Base-by-base conservation (phyloP, 495 filamentous ascomycete species). In the Aspergillus nanangensis region DNA sequence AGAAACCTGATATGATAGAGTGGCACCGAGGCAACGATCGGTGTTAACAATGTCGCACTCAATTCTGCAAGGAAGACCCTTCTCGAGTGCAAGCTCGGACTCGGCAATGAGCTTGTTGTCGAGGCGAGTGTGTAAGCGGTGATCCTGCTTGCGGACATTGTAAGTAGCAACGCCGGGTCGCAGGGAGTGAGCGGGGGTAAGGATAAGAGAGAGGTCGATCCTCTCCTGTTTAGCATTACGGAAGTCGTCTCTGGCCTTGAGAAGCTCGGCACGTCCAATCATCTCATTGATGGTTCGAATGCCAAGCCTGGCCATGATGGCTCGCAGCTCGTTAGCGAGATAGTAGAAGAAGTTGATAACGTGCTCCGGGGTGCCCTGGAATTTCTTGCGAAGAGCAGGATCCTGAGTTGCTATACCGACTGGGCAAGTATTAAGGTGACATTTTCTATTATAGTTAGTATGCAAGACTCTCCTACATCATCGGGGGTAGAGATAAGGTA, bases 311-410 rank as follows among this genome's bases (percentile, higher is more conserved):
- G 93, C 92, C 93, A 99, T 97, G 69, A 99, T 96, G 14, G 93
- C 91, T 51, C 93, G 85, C 48, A 99, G 82, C 74, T 99, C 93
- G 57, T 99, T 99, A 50, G 94, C 83, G 38, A 99, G 78, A 57
- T 99, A 99, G 71, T 96, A 99, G 74, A 99, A 99, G 78, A 97
- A 99, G 76, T 99, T 99, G 68, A 99, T 99, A 36, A 96, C 93
- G 61, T 99, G 89, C 67, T 99, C 93, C 5, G 93, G 92, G 0
- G 88, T 90, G 23, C 93, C 94, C 33, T 80, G 77, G 69, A 99
- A 97, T 72, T 96, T 99, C 75, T 90, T 88, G 17, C 94, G 81
- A 3, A 99, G 81, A 58, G 94, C 90, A 5, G 89, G 88, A 55
- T 99, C 94, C 60, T 99, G 93, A 5, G 93, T 96, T 1, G 93